phyloP scores from a whole-genome alignment of 345 rosid genomes.

The Melaleuca quinquenervia region DNA sequence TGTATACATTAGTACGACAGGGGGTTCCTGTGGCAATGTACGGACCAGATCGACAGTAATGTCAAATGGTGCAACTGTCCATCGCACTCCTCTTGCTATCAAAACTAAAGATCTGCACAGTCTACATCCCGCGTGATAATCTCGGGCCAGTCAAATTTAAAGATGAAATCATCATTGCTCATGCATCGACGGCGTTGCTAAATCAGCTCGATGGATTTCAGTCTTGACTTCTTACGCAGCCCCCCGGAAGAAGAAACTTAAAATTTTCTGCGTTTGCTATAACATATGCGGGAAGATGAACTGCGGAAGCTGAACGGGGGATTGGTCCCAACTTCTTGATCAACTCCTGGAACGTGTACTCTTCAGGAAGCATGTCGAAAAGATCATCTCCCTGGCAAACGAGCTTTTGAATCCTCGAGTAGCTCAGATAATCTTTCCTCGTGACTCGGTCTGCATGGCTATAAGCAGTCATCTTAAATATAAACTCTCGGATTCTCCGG shows the following conservation, averaged over 20 bases:
- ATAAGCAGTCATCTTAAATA: conserved; percentile 82
- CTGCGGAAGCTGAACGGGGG: conserved; percentile 74
- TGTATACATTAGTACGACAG: background rate
- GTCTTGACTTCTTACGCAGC: conserved; percentile 38
- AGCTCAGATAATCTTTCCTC: conserved; percentile 31
- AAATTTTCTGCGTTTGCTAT: conserved; percentile 67
- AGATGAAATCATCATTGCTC: background rate
- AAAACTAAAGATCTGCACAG: background rate
- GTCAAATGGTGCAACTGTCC: background rate
- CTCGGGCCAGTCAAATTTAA: background rate
- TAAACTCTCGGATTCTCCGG: conserved; percentile 47
- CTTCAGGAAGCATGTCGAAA: conserved; percentile 88
- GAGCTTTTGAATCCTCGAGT: conserved; percentile 46
- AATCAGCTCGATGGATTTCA: background rate
- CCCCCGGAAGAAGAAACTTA: conserved; percentile 86
- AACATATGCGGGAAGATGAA: conserved; percentile 78
- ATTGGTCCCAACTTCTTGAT: conserved; percentile 79
- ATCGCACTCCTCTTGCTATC: background rate
- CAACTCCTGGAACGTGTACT: conserved; percentile 63
- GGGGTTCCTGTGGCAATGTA: background rate
- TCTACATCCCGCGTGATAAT: background rate
- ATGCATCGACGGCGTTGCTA: background rate
- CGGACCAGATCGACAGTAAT: background rate
- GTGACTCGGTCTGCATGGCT: conserved; percentile 89
- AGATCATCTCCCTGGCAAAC: conserved; percentile 71